Conservation (phyloP, 2,329 filamentous ascomycete species). For the Fusarium begoniae region DNA sequence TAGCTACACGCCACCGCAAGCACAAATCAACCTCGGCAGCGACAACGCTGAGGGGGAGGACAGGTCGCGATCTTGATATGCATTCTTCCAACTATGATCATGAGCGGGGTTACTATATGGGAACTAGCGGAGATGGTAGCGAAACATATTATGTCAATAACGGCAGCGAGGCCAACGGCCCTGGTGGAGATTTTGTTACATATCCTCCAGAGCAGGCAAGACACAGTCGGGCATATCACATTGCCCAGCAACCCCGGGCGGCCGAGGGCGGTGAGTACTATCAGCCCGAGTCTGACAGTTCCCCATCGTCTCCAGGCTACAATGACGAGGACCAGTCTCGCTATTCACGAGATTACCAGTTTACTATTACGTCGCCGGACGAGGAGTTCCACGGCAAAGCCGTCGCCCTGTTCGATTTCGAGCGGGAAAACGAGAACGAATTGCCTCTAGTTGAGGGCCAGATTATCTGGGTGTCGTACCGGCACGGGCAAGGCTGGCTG, state of each 20-base stretch:
- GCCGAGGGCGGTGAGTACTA: constrained; percentile 62
- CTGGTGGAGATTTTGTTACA: constrained; percentile 82
- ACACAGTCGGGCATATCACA: constrained; percentile 60
- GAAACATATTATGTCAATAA: constrained; percentile 80
- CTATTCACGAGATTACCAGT: constrained; percentile 92
- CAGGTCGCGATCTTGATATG: constrained; percentile 57
- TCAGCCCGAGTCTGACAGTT: constrained; percentile 65
- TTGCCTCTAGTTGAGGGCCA: constrained; percentile 92
- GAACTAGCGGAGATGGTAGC: constrained; percentile 74
- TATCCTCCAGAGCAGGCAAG: constrained; percentile 74
- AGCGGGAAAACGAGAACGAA: constrained; percentile 95
- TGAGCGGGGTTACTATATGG: constrained; percentile 73
- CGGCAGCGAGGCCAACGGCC: constrained; percentile 75
- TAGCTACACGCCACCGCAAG: constrained; percentile 85
- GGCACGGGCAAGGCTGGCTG: constrained; percentile 96
- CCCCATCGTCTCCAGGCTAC: constrained; percentile 66
- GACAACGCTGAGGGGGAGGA: constrained; percentile 54
- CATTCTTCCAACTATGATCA: constrained; percentile 62
- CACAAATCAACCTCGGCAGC: constrained; percentile 75
- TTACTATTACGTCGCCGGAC: constrained; percentile 93
- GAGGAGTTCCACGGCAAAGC: constrained; percentile 98
- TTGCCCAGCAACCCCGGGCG: constrained; percentile 57
- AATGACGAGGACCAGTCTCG: constrained; percentile 75
- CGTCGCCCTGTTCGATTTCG: constrained; percentile 94
- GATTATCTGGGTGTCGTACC: constrained; percentile 94